Evolutionary conservation across 2,329 filamentous ascomycete species (phyloP).

Genomic region (Diplodia seriata): DNA sequence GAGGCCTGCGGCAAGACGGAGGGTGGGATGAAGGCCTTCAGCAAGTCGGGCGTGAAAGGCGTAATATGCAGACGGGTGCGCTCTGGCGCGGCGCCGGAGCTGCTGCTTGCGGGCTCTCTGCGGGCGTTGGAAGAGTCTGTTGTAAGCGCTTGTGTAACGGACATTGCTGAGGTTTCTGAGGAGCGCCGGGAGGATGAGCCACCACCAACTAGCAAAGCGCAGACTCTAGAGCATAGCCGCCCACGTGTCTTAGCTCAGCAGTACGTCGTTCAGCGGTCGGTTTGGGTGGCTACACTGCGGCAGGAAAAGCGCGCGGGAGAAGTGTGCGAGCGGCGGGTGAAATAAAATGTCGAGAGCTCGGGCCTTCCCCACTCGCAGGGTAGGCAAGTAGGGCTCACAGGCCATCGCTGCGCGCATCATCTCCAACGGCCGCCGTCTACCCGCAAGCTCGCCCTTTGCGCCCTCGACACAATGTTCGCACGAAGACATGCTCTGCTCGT

Average conservation of each 20-base stretch:
- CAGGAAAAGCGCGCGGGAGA: neutral
- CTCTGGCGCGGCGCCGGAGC: conserved; percentile 4
- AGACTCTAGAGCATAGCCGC: conserved; percentile 17
- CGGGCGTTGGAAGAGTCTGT: conserved; percentile 22
- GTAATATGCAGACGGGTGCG: conserved; percentile 77
- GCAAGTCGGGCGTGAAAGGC: conserved; percentile 78
- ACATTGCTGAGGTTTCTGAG: conserved; percentile 23
- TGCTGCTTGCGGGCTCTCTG: conserved; percentile 9
- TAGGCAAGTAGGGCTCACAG: conserved; percentile 18
- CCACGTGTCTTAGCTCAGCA: conserved; percentile 22
- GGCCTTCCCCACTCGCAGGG: conserved; percentile 30
- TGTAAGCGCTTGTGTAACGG: conserved; percentile 34
- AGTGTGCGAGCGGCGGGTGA: conserved; percentile 8
- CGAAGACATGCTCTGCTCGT: conserved; percentile 18
- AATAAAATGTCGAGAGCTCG: conserved; percentile 27
- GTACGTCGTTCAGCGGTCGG: neutral
- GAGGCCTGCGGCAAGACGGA: conserved; percentile 70
- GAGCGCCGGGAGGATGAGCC: conserved; percentile 12
- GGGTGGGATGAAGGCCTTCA: conserved; percentile 74
- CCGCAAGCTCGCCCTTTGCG: conserved; percentile 9
- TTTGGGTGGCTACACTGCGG: conserved; percentile 1
- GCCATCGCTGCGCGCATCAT: conserved; percentile 20
- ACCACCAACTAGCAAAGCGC: neutral
- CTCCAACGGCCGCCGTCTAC: conserved; percentile 14
- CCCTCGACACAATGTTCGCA: conserved; percentile 21